Conservation (phyloP, 495 filamentous ascomycete species). For the Xylaria flabelliformis region DNA sequence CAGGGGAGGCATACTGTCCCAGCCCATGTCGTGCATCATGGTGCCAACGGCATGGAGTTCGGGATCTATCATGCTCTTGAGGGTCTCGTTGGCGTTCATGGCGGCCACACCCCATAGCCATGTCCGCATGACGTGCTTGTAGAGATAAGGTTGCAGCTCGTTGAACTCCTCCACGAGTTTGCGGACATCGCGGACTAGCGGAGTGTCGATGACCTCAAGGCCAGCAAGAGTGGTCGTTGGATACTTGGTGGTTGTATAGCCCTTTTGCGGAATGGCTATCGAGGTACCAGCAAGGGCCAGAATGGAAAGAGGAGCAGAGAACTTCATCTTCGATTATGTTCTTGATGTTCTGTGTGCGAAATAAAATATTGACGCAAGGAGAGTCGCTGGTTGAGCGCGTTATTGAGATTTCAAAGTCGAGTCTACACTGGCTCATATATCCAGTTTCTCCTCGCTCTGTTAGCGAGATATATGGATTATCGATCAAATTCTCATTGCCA, state of each 20-base stretch:
- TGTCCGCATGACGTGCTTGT: not conserved
- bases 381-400: no score
- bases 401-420: not conserved
- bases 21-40: constrained; percentile 2
- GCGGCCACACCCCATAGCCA: not conserved
- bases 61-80: not conserved
- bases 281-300: not conserved
- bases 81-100: not conserved
- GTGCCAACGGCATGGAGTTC: not conserved
- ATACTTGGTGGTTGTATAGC: not conserved
- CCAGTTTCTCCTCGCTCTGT: not conserved
- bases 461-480: not conserved
- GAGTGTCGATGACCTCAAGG: not conserved
- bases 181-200: not conserved
- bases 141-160: not conserved
- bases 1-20: not conserved
- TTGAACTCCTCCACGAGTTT: not conserved
- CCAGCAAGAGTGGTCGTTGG: not conserved
- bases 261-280: not conserved
- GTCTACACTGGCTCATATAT: not conserved
- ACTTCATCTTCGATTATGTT: not conserved
- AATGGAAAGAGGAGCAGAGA: not conserved
- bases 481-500: not conserved
- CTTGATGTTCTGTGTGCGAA: not conserved
- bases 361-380: not conserved